A percentile compares a stretch with the other conserved stretches of the same genome.
These are phyloP conservation scores for Scheffersomyces illinoinensis DNA, from an alignment of 1,139 yeast species.

Conservation along the genomic window DNA sequence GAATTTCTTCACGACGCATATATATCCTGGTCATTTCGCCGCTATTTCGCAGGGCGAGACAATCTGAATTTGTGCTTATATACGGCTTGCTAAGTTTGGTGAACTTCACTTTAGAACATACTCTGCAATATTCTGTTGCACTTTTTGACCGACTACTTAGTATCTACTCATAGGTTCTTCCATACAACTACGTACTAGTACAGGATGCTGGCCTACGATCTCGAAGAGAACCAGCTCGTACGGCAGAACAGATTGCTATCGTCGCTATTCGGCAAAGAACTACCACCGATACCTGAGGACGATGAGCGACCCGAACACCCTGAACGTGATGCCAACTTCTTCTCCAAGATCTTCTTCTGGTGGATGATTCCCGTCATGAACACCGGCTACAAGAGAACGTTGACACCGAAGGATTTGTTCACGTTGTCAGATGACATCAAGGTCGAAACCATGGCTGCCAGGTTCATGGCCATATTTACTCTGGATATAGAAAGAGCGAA, in stretches of 20 bases:
- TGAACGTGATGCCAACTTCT: constrained; percentile 24
- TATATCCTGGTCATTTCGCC: neutral
- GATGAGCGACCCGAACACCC: constrained; percentile 52
- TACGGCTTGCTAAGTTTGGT: neutral
- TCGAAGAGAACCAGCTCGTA: neutral
- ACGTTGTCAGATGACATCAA: constrained; percentile 51
- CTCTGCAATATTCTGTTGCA: neutral
- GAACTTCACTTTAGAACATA: neutral
- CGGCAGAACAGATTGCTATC: constrained; percentile 17
- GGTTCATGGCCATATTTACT: constrained; percentile 33
- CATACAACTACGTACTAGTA: neutral
- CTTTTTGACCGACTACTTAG: neutral
- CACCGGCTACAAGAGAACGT: constrained; percentile 67
- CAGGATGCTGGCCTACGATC: neutral
- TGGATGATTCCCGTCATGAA: constrained; percentile 63
- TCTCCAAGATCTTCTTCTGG: constrained; percentile 43
- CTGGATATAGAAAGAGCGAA: constrained; percentile 32
- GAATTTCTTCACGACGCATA: neutral
- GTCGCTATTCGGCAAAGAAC: constrained; percentile 22
- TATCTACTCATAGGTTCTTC: neutral
- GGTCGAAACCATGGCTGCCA: constrained; percentile 45
- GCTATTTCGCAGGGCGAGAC: neutral
- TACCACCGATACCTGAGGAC: constrained; percentile 56
- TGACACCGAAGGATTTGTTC: constrained; percentile 64
- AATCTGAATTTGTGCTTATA: neutral